Evolutionary conservation across 169 alveolate species (phyloP).

Genomic region (Theileria equi): DNA sequence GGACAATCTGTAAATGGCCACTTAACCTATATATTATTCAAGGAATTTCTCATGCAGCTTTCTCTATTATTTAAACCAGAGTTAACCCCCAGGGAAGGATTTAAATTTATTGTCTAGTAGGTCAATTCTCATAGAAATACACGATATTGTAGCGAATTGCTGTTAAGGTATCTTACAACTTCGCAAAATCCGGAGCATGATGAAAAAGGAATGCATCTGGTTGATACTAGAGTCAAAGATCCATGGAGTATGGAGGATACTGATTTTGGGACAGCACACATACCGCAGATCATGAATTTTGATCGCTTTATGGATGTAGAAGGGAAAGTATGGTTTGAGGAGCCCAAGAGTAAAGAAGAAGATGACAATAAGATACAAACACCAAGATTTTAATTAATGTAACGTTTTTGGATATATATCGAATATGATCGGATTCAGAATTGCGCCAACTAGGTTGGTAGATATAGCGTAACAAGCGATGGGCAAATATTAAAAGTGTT

Average conservation of each 20-base stretch:
- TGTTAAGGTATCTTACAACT: background rate
- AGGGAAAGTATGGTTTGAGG: slow-evolving; percentile 57
- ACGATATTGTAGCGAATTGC: slow-evolving; percentile 10
- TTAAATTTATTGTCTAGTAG: slow-evolving; percentile 42
- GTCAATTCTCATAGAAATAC: background rate
- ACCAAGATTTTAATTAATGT: slow-evolving; percentile 32
- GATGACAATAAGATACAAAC: slow-evolving; percentile 2
- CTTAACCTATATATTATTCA: slow-evolving; percentile 21
- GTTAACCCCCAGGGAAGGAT: slow-evolving; percentile 45
- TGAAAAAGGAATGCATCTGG: background rate
- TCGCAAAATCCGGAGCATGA: background rate
- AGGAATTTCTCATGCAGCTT: slow-evolving; percentile 47
- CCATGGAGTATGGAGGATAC: slow-evolving; percentile 10
- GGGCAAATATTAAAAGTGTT: slow-evolving; percentile 51
- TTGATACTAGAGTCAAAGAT: background rate
- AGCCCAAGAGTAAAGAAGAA: slow-evolving; percentile 14
- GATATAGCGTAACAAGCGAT: too few species aligned
- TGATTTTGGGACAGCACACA: background rate
- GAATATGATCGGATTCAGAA: too few species aligned
- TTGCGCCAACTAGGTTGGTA: too few species aligned
- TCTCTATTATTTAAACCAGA: slow-evolving; percentile 44
- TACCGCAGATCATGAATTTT: background rate
- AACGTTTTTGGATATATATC: too few species aligned
- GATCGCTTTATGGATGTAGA: slow-evolving; percentile 32
- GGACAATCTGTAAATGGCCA: slow-evolving; percentile 1